These are phyloP conservation scores for Microdochium paspali DNA, from an alignment of 2,329 filamentous ascomycete species.

Conservation along the genomic window DNA sequence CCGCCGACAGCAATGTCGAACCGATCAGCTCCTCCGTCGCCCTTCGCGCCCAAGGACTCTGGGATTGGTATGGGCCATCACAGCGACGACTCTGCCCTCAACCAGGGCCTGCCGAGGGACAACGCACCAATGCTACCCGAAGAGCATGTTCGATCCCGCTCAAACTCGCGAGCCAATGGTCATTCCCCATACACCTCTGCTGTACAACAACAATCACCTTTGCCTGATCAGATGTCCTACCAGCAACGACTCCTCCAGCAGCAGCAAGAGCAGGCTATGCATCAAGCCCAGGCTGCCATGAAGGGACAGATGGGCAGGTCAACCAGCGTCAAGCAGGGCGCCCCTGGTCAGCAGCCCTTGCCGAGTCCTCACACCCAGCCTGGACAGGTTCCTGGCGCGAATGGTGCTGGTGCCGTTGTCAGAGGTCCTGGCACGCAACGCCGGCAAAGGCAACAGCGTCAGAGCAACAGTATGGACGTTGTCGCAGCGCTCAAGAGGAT, in stretches of 20 bases:
- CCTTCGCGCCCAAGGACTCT: slow-evolving; percentile 51
- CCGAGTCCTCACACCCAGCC: slow-evolving; percentile 14
- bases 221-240: slow-evolving; percentile 37
- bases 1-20: slow-evolving; percentile 61
- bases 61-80: slow-evolving; percentile 52
- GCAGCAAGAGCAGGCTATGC: slow-evolving; percentile 79
- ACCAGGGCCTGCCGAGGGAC: slow-evolving; percentile 39
- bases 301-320: slow-evolving; percentile 61
- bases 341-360: slow-evolving; percentile 25
- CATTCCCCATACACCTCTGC: slow-evolving; percentile 38
- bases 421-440: slow-evolving; percentile 32
- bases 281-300: slow-evolving; percentile 70
- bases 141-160: slow-evolving; percentile 53
- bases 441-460: slow-evolving; percentile 68
- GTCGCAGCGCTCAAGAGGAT: slow-evolving; percentile 77
- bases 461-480: slow-evolving; percentile 76
- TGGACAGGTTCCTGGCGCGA: slow-evolving; percentile 17
- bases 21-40: slow-evolving; percentile 45
- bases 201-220: slow-evolving; percentile 27
- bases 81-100: slow-evolving; percentile 44
- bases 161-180: slow-evolving; percentile 55
- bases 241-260: slow-evolving; percentile 63
- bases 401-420: slow-evolving; percentile 12
- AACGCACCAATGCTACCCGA: slow-evolving; percentile 52
- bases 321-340: slow-evolving; percentile 59